Evolutionary conservation across 2,329 filamentous ascomycete genomes (phyloP), one percentile per base, ranked within the genome.

Genomic region (Helotiales sp.): DNA sequence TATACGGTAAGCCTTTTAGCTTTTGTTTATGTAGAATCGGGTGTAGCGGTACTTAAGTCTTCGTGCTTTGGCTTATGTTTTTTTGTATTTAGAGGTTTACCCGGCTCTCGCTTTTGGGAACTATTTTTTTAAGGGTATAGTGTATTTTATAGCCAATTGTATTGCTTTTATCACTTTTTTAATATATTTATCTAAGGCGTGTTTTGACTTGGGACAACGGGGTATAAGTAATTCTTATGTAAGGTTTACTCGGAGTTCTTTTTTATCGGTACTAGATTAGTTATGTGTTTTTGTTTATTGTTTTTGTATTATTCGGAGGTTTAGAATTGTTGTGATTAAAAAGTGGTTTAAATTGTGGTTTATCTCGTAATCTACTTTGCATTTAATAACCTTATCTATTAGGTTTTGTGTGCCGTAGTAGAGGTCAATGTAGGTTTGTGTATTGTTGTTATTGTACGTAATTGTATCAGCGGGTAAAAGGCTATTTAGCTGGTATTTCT

Each of bases 1-100:
- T 49, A 24, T 10, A 17, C 43, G 15, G 43, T 61, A 61, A 6
- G 37, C 43, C 59, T 50, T 43, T 43, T 26, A 61, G 59, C 43
- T 49, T 28, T 61, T 15, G 1, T 61, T 43, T 28, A 13, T 61
- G 26, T 61, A 15, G 3, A 45, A 10, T 30, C 43, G 5, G 30
- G 22, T n/a, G 28, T 61, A 37, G 4, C 20, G 28, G 22, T 43
- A 24, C 30, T 61, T 61, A 15, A 61, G 26, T 24, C 43, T 45
- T 47, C 59, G 22, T 11, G 28, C 28, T 26, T 61, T 17, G 22
- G 28, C 26, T 61, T 61, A 17, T 47, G 28, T 61, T 40, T 49
- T 26, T 32, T 61, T 61, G 15, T 28, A 61, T 37, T 50, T 6
- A 30, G 24, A 28, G 15, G 49, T 30, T 11, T 5, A 52, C 3